Base-by-base conservation (phyloP, 2,329 filamentous ascomycete species). In the Coleophoma crateriformis region DNA sequence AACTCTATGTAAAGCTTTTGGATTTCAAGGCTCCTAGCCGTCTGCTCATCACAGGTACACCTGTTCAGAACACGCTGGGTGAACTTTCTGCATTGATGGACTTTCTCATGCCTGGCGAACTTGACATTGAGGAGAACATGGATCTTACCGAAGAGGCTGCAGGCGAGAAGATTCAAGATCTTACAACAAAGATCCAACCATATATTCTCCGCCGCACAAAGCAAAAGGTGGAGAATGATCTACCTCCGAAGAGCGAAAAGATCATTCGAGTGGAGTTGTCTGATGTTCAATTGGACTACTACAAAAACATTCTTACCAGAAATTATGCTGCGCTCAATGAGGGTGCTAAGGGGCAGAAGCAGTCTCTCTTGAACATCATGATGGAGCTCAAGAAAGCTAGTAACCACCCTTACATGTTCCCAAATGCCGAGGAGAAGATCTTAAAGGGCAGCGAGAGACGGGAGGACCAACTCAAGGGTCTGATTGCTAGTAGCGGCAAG, bases 371-470 rank as follows among this genome's bases (percentile, higher is more conserved):
- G 55, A 99, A 99, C 69, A 94, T 99, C 66, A 96, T 99, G 82
- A 99, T 99, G 94, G 94, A 99, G 68, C 70, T 99, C 62, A 99
- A 99, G 75, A 99, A 99, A 70, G 90, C 94, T 66, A 97, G 92
- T 71, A 99, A 99, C 63, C 94, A 99, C 64, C 92, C 94, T 1
- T 95, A 96, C 71, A 95, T 99, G 85, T 97, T 99, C 60, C 87
- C 88, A 2, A 91, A 90, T 54, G 92, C 90, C 2, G 94, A 99
- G 65, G 88, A 95, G 50, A 88, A 87, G 58, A 88, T 97, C 12
- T 71, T 97, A 46, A 85, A 82, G 52, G 90, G 88, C 13, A 90
- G 86, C 61, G 79, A 81, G 47, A 84, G 88, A 17, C 87, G 91
- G 32, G 92, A 97, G 63, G 94, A 97, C 64, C 83, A 90, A 55